phyloP scores from a whole-genome alignment of 2,329 filamentous ascomycete species.

The Epichloe gansuensis region DNA sequence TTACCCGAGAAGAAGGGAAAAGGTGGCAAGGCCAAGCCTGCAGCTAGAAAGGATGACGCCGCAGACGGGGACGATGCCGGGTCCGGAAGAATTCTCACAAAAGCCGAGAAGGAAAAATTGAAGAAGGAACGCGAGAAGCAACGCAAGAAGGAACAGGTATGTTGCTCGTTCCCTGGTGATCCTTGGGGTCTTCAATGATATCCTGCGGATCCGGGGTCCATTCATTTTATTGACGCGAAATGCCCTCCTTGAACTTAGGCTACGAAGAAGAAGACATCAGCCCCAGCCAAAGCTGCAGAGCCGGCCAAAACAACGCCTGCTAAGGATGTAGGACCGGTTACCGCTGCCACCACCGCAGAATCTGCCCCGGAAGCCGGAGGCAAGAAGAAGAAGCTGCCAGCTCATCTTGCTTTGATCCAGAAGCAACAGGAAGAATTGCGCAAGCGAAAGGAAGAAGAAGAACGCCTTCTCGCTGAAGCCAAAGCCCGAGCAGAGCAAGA shows the following conservation, averaged over 20 bases:
- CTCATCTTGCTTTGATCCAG: conserved; percentile 59
- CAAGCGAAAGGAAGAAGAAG: conserved; percentile 52
- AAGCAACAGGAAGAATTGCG: conserved; percentile 73
- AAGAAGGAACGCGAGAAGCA: conserved; percentile 99
- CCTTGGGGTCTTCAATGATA: not conserved
- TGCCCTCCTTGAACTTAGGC: conserved; percentile 31
- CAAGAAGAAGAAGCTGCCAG: conserved; percentile 82
- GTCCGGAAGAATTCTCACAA: conserved; percentile 67
- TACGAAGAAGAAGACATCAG: conserved; percentile 63
- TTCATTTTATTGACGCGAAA: not conserved
- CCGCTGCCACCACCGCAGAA: conserved; percentile 21
- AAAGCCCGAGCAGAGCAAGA: conserved; percentile 52
- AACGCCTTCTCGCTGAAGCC: conserved; percentile 47
- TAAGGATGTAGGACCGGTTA: conserved; percentile 36
- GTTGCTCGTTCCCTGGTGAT: conserved; percentile 4
- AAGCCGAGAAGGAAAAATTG: conserved; percentile 95
- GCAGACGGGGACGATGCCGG: conserved; percentile 40
- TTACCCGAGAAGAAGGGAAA: conserved; percentile 66
- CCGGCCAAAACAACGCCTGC: conserved; percentile 20
- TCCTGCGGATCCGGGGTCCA: not conserved
- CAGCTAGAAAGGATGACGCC: conserved; percentile 31
- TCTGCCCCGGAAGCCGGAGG: conserved; percentile 37
- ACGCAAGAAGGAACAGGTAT: conserved; percentile 91
- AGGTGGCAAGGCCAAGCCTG: conserved; percentile 36
- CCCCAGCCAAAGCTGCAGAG: conserved; percentile 18